Conservation (phyloP, 345 rosid species). For the Camelina laxa region DNA sequence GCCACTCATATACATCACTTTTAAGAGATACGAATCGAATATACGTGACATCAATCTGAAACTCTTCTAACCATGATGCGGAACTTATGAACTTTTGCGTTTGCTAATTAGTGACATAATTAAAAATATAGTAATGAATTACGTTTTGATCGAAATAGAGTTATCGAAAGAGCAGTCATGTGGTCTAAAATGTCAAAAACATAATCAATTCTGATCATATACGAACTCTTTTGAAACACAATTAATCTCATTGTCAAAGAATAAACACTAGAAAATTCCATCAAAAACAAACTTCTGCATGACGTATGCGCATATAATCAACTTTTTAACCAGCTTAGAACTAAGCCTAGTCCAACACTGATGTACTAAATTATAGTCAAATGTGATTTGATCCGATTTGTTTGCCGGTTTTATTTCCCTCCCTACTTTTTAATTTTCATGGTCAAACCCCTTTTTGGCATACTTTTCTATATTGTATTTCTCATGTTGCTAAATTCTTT, state of each 20-base stretch:
- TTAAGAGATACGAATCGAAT: neutral
- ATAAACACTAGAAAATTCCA: conserved; percentile 7
- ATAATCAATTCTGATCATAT: neutral
- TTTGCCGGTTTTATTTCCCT: conserved; percentile 19
- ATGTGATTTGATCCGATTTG: conserved; percentile 48
- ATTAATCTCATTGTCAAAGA: conserved; percentile 15
- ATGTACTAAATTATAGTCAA: conserved; percentile 42
- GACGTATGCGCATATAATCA: conserved; percentile 33
- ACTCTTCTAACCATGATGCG: neutral
- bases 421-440: conserved; percentile 11
- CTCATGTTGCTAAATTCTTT: neutral
- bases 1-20: neutral
- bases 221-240: conserved; percentile 19
- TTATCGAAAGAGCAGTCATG: conserved; percentile 6
- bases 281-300: conserved; percentile 29
- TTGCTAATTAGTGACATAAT: conserved; percentile 16
- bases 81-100: neutral
- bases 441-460: conserved; percentile 34
- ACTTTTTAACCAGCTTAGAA: conserved; percentile 18
- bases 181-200: conserved; percentile 16
- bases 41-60: neutral
- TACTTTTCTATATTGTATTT: conserved; percentile 6
- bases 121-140: neutral
- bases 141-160: neutral
- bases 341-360: conserved; percentile 40